phyloP scores from a whole-genome alignment of 306 rosid species.

The Carpinus fangiana region DNA sequence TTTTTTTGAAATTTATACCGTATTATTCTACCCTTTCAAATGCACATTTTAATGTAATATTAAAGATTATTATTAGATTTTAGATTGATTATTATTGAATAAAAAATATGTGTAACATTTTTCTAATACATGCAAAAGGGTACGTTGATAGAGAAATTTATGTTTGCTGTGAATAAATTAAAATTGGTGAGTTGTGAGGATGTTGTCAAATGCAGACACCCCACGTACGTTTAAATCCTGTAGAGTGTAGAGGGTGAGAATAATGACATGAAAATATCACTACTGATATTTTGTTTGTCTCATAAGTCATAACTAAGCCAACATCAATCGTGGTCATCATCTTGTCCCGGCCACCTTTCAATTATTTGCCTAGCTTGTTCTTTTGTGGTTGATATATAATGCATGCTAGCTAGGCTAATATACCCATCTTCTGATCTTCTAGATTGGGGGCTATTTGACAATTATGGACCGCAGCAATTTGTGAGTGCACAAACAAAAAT shows the following conservation, averaged over 20 bases:
- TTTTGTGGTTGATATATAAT: neutral
- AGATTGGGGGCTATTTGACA: no score
- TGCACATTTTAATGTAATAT: no score
- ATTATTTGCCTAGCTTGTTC: neutral
- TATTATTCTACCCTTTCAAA: no score
- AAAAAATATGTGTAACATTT: no score
- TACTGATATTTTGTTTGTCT: neutral
- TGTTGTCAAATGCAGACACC: neutral
- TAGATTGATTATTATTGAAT: no score
- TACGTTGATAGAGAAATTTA: no score
- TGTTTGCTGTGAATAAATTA: no score
- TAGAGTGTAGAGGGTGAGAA: neutral
- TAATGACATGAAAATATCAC: neutral
- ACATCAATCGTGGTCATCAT: neutral
- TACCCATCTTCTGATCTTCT: no score
- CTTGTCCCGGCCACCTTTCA: neutral
- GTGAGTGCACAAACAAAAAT: neutral
- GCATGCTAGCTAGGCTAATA: neutral
- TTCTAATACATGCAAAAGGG: no score
- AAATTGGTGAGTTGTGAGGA: neutral
- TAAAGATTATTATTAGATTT: no score
- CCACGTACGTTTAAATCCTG: no score
- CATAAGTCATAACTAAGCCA: neutral
- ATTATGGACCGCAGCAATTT: neutral
- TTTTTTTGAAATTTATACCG: no score